These are phyloP conservation scores for Tuber magnatum DNA, from an alignment of 495 filamentous ascomycete species.

Conservation along the genomic window DNA sequence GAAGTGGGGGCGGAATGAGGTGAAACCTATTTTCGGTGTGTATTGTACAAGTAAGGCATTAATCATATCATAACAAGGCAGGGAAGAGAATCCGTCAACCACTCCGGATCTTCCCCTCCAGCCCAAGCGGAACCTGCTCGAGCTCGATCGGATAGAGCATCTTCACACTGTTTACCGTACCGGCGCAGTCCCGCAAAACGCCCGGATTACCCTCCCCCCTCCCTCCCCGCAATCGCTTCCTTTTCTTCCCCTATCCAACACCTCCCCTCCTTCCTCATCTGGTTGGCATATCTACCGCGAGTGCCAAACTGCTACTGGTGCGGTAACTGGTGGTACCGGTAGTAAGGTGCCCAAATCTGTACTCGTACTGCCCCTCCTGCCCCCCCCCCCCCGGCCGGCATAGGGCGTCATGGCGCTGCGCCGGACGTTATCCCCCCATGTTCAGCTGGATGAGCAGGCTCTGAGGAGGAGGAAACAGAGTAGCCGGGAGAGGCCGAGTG, in stretches of 20 bases:
- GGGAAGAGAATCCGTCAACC: background rate
- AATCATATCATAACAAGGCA: background rate
- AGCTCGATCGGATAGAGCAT: background rate
- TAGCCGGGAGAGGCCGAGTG: constrained; percentile 18
- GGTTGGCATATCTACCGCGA: background rate
- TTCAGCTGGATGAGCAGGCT: constrained; percentile 32
- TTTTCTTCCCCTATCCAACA: background rate
- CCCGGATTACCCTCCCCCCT: background rate
- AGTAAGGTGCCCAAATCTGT: background rate
- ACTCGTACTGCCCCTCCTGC: background rate
- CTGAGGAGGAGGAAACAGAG: constrained; percentile 17
- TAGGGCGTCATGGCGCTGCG: background rate
- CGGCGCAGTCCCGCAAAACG: background rate
- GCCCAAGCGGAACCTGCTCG: background rate
- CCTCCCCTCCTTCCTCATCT: background rate
- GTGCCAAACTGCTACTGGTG: background rate
- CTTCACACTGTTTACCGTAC: background rate
- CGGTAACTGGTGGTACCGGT: background rate
- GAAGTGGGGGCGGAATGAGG: background rate
- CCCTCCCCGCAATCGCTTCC: background rate
- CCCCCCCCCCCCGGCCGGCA: background rate
- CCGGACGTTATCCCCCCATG: constrained; percentile 15
- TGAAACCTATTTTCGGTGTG: background rate
- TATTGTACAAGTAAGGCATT: too few species aligned
- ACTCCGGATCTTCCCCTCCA: background rate